Base-by-base conservation (phyloP, 2,329 filamentous ascomycete genomes). In the Colletotrichum orbiculare region DNA sequence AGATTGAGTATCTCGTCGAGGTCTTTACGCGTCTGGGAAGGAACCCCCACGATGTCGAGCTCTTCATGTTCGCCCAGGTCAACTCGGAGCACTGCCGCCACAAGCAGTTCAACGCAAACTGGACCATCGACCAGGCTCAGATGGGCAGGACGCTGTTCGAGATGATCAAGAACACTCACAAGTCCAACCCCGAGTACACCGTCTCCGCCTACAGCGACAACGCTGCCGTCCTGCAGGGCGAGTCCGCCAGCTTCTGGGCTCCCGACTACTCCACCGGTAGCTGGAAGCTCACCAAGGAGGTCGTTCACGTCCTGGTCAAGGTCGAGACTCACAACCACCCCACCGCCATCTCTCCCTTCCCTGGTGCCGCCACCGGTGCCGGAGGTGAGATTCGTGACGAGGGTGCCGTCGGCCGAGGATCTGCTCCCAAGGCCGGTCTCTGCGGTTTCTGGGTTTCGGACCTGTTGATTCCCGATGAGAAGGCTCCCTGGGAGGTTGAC, bases 31-130 rank as follows among this genome's bases (percentile, higher is more conserved):
- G 71, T 50, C 73, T 76, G 15, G 86, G 88, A 67, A 82, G 89
- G 42, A 82, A 86, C 53, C 93, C 93, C 1, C 90, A 94, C 66
- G 96, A 98, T 76, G 92, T 98, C 48, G 96, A 99, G 80, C 85
- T 98, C 25, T 98, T 98, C 84, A 98, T 98, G 96, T 99, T 98
- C 77, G 95, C 95, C 13, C 96, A 99, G 80, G 95, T 99, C 76
- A 98, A 98, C 82, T 98, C 95, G 3, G 96, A 99, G 83, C 95
- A 98, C 79, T 97, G 85, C 70, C 83, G 84, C 33, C 85, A 87
- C 76, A 97, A 97, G 83, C 92, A 96, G 72, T 99, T 99, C 86
- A 99, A 99, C 78, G 94, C 96, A 35, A 90, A 89, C 64, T 99
- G 96, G 93, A 96, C 90, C 13, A 96, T 99, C 72, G 94, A 99